Evolutionary conservation across 2,329 filamentous ascomycete genomes (phyloP), one percentile per base, ranked within the genome.

Genomic region (Scleromitrula shiraiana): DNA sequence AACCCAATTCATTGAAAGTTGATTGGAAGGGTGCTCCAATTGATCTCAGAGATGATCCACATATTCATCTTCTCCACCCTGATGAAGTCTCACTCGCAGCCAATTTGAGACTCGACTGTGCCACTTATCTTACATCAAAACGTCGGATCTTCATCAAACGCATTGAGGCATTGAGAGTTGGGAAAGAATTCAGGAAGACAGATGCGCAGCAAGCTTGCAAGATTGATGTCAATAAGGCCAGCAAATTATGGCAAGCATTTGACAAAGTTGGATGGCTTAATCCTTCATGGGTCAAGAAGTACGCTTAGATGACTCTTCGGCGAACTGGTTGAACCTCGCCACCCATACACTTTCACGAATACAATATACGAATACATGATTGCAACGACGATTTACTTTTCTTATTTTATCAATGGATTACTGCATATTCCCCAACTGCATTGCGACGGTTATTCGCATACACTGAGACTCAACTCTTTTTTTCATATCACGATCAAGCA

Each of bases 181-280:
- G 77, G 63, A 93, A 94, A 67, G 85, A 90, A 61, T 96, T 95
- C 66, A 83, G 88, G 65, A 95, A 95, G 76, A 97, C 91, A 1
- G 88, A 95, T 64, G 88, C 89, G 5, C 91, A 97, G 66, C 87
- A 95, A 65, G 88, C 88, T n/a, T 95, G 88, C 76, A 94, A 94
- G 72, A 95, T 96, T 55, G 91, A 97, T 61, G 91, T 97, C 65
- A 96, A 96, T 73, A 97, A 96, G 72, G 88, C 90, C 3, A 94
- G 88, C 56, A 91, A 91, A 66, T 74, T 97, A 39, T 95, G 88
- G 86, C 82, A 82, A 30, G 88, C 88, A 5, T 97, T 88, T 63
- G 86, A 95, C 41, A 83, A 82, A 59, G 86, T 93, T 30, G 85
- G 85, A 57, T 95, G 89, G 88, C 80, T 95, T 9, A 49, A 62